phyloP scores from a whole-genome alignment of 768 basidiomycete species.

The Kwoniella sp. region DNA sequence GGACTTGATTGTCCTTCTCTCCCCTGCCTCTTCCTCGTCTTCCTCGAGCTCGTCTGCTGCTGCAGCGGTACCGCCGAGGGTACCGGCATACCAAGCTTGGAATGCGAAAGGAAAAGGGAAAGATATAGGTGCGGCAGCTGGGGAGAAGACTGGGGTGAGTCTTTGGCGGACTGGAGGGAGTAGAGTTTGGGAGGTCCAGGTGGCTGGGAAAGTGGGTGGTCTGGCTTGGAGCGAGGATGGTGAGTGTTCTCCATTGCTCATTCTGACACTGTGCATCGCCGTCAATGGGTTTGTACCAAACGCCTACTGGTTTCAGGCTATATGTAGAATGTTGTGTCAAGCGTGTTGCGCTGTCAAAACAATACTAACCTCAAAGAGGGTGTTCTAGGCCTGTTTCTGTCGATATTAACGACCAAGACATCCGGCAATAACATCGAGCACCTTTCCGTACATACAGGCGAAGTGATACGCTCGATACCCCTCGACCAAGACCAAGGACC shows the following conservation, averaged over 20 bases:
- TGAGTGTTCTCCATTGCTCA: too few relatives aligned
- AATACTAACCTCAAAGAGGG: too few relatives aligned
- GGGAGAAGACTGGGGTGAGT: conserved; percentile 10
- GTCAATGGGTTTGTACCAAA: too few relatives aligned
- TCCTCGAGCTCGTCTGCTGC: not conserved
- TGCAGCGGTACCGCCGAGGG: not conserved
- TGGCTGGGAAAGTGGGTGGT: conserved; percentile 25
- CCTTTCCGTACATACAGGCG: conserved; percentile 43
- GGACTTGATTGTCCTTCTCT: conserved; percentile 43
- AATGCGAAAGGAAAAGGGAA: conserved; percentile 21
- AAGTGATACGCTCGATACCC: conserved; percentile 26
- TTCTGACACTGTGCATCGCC: too few relatives aligned
- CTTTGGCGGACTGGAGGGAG: conserved; percentile 31
- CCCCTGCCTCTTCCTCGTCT: not conserved
- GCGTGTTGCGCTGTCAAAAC: too few relatives aligned
- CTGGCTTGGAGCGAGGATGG: conserved; percentile 46
- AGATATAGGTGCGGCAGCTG: not conserved
- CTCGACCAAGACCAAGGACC: not conserved
- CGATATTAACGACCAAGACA: conserved; percentile 19
- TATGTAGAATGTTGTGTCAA: conserved; percentile 12
- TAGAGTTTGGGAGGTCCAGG: conserved; percentile 44
- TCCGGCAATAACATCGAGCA: conserved; percentile 26
- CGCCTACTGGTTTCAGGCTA: too few relatives aligned
- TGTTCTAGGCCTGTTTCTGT: conserved; percentile 33
- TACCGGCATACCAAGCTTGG: conserved; percentile 4